Evolutionary conservation across 2,329 filamentous ascomycete genomes (phyloP).

Genomic region (Alternaria arbusti): DNA sequence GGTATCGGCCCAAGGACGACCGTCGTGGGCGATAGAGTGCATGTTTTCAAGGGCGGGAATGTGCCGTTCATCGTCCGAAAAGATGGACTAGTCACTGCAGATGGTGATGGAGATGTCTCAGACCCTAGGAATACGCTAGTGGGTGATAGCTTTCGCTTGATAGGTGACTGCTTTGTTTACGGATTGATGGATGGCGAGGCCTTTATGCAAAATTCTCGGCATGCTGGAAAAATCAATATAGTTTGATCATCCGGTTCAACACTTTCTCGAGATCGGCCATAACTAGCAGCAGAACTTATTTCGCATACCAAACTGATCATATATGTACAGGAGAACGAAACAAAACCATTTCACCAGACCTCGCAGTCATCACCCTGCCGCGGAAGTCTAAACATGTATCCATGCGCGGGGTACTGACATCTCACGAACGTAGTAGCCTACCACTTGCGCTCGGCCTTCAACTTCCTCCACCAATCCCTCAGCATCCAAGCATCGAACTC

Average conservation of each 20-base stretch:
- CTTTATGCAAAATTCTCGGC: background rate
- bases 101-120: background rate
- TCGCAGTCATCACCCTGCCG: background rate
- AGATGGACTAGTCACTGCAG: background rate
- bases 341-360: background rate
- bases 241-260: background rate
- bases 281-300: background rate
- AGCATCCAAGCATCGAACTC: slow-evolving; percentile 60
- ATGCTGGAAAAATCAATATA: background rate
- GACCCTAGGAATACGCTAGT: background rate
- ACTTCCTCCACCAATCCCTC: slow-evolving; percentile 54
- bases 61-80: slow-evolving; percentile 24
- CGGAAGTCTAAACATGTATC: no score
- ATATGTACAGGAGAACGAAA: background rate
- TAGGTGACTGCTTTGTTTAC: slow-evolving; percentile 27
- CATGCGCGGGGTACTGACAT: background rate
- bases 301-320: background rate
- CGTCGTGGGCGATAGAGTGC: slow-evolving; percentile 18
- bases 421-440: background rate
- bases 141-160: slow-evolving; percentile 5
- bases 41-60: slow-evolving; percentile 17
- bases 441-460: slow-evolving; percentile 29
- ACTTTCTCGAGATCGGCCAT: no score
- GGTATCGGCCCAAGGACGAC: slow-evolving; percentile 25
- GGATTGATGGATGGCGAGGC: slow-evolving; percentile 26